These are phyloP conservation scores for Amoebophrya sp. DNA, from an alignment of 169 alveolate species.

Conservation along the genomic window DNA sequence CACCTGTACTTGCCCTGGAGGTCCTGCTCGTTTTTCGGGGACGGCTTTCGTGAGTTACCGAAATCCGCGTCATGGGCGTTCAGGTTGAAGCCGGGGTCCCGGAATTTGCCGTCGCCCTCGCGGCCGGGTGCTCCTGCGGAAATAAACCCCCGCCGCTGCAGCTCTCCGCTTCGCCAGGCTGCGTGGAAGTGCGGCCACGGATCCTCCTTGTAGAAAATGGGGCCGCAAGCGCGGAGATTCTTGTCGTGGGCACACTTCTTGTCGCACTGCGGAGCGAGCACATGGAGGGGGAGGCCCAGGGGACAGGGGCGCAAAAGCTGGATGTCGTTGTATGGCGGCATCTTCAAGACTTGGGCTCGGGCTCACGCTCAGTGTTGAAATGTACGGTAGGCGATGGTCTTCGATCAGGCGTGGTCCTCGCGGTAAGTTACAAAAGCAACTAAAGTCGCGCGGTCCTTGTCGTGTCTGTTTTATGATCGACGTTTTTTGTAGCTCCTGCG, in stretches of 20 bases:
- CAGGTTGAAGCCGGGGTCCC: not conserved
- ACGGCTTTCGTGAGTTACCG: not conserved
- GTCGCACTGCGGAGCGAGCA: not conserved
- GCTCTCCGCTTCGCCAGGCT: not conserved
- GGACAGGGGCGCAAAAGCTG: conserved; percentile 4
- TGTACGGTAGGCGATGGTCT: no score
- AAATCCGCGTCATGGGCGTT: not conserved
- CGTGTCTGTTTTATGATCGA: no score
- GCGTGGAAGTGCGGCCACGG: not conserved
- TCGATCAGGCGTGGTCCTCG: no score
- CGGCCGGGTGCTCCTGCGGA: not conserved
- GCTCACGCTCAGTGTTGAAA: no score
- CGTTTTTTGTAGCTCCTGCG: no score
- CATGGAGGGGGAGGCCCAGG: not conserved
- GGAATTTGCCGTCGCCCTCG: not conserved
- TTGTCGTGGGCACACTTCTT: not conserved
- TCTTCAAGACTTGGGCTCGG: no score
- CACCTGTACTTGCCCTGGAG: not conserved
- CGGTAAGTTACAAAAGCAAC: no score
- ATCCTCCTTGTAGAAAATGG: not conserved
- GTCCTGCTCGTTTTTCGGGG: not conserved
- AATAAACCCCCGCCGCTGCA: not conserved
- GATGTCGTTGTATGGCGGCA: no score
- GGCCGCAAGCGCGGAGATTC: not conserved
- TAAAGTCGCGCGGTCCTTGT: no score